Conservation (phyloP, 495 filamentous ascomycete species). For the Zalerion maritima region DNA sequence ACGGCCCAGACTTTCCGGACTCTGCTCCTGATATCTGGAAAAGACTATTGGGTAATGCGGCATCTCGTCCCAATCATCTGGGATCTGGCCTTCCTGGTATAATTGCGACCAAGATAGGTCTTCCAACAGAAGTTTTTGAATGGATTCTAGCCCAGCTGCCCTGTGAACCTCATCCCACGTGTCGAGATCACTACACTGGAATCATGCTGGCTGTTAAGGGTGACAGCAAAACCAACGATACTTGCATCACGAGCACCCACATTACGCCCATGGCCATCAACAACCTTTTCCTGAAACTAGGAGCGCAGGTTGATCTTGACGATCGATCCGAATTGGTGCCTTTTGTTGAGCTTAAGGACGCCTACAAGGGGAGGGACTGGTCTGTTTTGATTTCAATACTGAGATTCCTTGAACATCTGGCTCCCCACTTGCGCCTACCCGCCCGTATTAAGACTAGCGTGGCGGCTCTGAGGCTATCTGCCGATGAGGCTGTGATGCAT, state of each 20-base stretch:
- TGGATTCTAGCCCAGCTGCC: conserved; percentile 40
- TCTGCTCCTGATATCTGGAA: conserved; percentile 17
- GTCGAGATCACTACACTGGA: no score
- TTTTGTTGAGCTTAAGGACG: conserved; percentile 9
- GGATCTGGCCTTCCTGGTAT: conserved; percentile 53
- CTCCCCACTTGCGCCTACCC: conserved; percentile 11
- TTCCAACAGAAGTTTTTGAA: conserved; percentile 55
- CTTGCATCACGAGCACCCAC: no score
- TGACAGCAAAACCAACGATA: no score
- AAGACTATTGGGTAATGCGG: conserved; percentile 29
- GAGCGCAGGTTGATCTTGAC: conserved; percentile 16
- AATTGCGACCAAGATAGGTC: conserved; percentile 32
- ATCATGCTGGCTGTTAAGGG: no score
- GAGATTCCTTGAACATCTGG: conserved; percentile 15
- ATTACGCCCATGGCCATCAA: conserved; percentile 19
- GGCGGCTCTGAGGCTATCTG: no score
- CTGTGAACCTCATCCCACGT: conserved; percentile 21
- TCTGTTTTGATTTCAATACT: conserved; percentile 19
- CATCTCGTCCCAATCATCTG: conserved; percentile 45
- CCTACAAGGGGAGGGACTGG: conserved; percentile 21
- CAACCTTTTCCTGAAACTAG: conserved; percentile 24
- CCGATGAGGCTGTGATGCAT: no score
- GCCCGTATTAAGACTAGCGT: no score
- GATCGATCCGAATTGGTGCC: conserved; percentile 7
- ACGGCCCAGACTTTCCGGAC: conserved; percentile 19